Evolutionary conservation across 805 yeast genomes (phyloP).

Genomic region (Wickerhamomyces subpelliculosus): DNA sequence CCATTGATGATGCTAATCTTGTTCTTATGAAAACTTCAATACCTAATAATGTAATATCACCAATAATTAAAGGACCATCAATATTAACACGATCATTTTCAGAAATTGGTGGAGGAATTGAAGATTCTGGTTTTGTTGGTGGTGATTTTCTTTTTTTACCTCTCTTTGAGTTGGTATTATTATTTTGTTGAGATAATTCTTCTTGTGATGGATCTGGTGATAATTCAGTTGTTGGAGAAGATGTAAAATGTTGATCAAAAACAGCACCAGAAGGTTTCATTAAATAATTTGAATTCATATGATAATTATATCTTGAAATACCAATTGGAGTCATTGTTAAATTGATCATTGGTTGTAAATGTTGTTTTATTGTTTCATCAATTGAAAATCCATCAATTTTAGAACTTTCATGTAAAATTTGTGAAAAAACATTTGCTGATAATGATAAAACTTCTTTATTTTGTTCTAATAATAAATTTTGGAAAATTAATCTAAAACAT

Average conservation of each 20-base stretch:
- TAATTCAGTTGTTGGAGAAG: too few relatives aligned
- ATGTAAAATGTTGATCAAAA: not conserved
- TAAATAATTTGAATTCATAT: constrained; percentile 70
- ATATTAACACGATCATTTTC: constrained; percentile 70
- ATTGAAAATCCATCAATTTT: constrained; percentile 32
- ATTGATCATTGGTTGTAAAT: constrained; percentile 53
- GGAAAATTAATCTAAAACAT: constrained; percentile 70
- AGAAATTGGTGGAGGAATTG: constrained; percentile 36
- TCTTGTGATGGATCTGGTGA: too few relatives aligned
- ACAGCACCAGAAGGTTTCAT: constrained; percentile 70
- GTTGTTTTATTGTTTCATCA: constrained; percentile 48
- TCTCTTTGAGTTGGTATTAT: constrained; percentile 20
- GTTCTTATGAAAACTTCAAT: constrained; percentile 66
- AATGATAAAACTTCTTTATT: constrained; percentile 62
- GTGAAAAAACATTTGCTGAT: constrained; percentile 55
- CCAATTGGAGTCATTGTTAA: constrained; percentile 93
- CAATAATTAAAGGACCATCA: constrained; percentile 86
- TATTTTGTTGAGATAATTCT: constrained; percentile 2
- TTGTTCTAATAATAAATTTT: constrained; percentile 85
- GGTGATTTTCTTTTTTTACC: constrained; percentile 43
- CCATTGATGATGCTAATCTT: constrained; percentile 67
- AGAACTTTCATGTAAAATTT: constrained; percentile 41
- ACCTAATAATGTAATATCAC: constrained; percentile 86
- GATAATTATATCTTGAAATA: constrained; percentile 78
- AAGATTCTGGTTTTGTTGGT: constrained; percentile 17